phyloP scores from a whole-genome alignment of 1,284 basidiomycete genomes.

The Rhodofomes roseus region DNA sequence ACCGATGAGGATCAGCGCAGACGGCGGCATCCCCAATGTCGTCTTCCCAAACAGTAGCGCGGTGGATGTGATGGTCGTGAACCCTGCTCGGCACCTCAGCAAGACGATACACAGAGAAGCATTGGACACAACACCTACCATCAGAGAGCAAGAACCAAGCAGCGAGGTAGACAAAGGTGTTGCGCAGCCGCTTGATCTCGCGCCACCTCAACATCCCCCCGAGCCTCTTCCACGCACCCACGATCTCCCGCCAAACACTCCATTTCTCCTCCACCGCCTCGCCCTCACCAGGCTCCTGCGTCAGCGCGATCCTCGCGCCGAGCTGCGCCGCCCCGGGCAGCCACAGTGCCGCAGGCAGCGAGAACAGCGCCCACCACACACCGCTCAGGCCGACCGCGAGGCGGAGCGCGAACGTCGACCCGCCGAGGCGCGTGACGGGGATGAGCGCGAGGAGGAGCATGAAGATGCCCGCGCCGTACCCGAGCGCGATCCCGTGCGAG shows the following conservation, averaged over 20 bases:
- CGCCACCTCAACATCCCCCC: slow-evolving; percentile 64
- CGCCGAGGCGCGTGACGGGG: slow-evolving; percentile 62
- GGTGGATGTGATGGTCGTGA: slow-evolving; percentile 81
- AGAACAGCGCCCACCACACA: slow-evolving; percentile 82
- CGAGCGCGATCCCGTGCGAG: slow-evolving; percentile 77
- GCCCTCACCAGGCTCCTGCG: slow-evolving; percentile 8
- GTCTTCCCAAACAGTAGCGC: slow-evolving; percentile 84
- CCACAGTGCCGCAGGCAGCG: slow-evolving; percentile 72
- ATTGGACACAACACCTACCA: slow-evolving; percentile 44
- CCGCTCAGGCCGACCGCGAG: slow-evolving; percentile 80
- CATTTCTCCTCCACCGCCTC: slow-evolving; percentile 31
- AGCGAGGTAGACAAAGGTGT: slow-evolving; percentile 83
- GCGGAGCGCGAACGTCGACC: slow-evolving; percentile 71
- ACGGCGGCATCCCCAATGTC: slow-evolving; percentile 67
- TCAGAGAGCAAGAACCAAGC: slow-evolving; percentile 93
- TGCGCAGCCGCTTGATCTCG: slow-evolving; percentile 70
- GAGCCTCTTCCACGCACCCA: slow-evolving; percentile 63
- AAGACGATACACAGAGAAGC: background rate
- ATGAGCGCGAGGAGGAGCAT: slow-evolving; percentile 70
- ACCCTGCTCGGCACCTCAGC: slow-evolving; percentile 40
- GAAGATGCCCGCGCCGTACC: slow-evolving; percentile 75
- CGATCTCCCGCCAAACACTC: slow-evolving; percentile 48
- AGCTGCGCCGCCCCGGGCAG: slow-evolving; percentile 42
- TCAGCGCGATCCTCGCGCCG: slow-evolving; percentile 11
- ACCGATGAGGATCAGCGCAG: slow-evolving; percentile 69